Conservation (phyloP, 139 green algal genomes). For the Micractinium conductrix region DNA sequence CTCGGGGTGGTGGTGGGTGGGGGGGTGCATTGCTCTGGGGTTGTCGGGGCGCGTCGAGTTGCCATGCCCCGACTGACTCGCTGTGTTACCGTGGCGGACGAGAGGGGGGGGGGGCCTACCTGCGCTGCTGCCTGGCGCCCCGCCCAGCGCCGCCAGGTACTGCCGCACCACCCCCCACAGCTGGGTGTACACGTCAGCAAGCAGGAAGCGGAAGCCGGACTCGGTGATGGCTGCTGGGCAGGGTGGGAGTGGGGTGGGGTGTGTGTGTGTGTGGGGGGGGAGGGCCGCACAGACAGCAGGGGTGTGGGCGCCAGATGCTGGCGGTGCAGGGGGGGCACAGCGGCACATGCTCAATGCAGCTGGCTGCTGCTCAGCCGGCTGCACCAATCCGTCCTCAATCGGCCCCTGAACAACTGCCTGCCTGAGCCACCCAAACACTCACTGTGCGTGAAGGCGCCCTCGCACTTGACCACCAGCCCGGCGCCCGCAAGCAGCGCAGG, state of each 20-base stretch:
- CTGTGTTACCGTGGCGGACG: no score
- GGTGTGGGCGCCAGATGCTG: no score
- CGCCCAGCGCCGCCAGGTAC: constrained; percentile 72
- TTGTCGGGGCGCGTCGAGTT: no score
- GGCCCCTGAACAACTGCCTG: background rate
- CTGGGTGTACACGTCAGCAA: constrained; percentile 77
- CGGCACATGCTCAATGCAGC: no score
- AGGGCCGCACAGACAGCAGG: no score
- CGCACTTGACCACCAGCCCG: constrained; percentile 48
- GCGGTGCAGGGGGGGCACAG: no score
- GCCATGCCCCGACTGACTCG: no score
- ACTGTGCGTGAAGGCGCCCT: constrained; percentile 16
- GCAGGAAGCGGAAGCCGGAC: constrained; percentile 83
- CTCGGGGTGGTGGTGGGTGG: background rate
- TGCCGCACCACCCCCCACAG: constrained; percentile 84
- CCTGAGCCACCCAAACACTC: no score
- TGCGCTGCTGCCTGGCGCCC: background rate
- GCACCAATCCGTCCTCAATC: background rate
- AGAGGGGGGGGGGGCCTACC: no score
- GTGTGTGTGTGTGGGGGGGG: no score
- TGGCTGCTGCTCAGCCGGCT: no score
- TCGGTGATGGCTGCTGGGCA: constrained; percentile 55
- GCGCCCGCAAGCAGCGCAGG: constrained; percentile 53
- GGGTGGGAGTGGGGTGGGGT: no score
- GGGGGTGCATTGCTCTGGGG: background rate